Conservation (phyloP, 768 basidiomycete species). For the Cyathus striatus region DNA sequence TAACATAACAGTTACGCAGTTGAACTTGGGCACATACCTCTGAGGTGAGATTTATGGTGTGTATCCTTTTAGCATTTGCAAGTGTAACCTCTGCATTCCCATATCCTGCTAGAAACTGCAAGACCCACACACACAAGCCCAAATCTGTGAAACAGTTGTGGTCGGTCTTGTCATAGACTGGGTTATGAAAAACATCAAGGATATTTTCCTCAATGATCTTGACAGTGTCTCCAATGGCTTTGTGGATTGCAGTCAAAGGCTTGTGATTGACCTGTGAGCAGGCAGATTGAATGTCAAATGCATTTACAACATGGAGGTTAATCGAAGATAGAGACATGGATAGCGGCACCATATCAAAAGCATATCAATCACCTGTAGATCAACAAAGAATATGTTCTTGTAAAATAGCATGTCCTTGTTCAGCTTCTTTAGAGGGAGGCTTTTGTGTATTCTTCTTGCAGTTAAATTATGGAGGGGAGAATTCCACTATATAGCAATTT, state of each 20-base stretch:
- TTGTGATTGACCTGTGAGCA: constrained; percentile 33
- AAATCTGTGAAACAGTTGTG: constrained; percentile 27
- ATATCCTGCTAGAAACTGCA: constrained; percentile 37
- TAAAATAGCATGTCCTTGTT: constrained; percentile 22
- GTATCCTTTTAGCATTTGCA: constrained; percentile 34
- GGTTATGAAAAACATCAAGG: constrained; percentile 26
- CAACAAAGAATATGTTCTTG: constrained; percentile 41
- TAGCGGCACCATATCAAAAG: constrained; percentile 50
- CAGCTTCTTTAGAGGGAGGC: constrained; percentile 6
- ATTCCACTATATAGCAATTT: constrained; percentile 30
- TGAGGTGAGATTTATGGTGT: constrained; percentile 31
- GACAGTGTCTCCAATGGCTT: constrained; percentile 30
- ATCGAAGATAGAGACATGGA: constrained; percentile 41
- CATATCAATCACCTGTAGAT: constrained; percentile 37
- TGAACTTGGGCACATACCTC: constrained; percentile 27
- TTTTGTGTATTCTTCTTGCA: constrained; percentile 1
- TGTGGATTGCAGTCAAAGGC: constrained; percentile 36
- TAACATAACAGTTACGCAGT: not conserved
- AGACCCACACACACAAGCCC: constrained; percentile 43
- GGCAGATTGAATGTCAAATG: constrained; percentile 55
- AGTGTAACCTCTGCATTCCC: constrained; percentile 37
- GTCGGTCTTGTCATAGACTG: constrained; percentile 25
- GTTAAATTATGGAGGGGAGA: constrained; percentile 13
- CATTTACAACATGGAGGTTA: constrained; percentile 37
- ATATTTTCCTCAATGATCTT: constrained; percentile 33